phyloP scores from a whole-genome alignment of 2,329 filamentous ascomycete genomes.

The Cladosporium oxysporum region DNA sequence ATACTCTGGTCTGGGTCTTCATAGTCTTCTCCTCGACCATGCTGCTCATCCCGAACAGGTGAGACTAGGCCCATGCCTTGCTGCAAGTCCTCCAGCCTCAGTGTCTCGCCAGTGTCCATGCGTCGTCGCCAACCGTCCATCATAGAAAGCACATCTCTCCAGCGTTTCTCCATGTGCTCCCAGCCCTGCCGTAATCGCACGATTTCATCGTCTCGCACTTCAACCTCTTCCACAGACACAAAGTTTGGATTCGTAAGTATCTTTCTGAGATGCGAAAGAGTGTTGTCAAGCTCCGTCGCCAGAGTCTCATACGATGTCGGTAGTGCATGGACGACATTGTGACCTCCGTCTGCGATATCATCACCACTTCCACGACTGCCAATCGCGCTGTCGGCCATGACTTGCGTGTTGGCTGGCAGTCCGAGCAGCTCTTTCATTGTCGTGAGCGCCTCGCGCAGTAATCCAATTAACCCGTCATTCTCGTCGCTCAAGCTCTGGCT shows the following conservation, averaged over 20 bases:
- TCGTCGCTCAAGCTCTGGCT: conserved; percentile 85
- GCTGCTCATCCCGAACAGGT: conserved; percentile 33
- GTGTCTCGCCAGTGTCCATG: conserved; percentile 71
- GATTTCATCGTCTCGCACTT: conserved; percentile 90
- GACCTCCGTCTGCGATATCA: conserved; percentile 26
- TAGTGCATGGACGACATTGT: conserved; percentile 45
- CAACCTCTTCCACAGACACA: conserved; percentile 90
- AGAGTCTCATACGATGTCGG: conserved; percentile 69
- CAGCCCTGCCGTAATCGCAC: conserved; percentile 77
- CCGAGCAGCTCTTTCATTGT: conserved; percentile 68
- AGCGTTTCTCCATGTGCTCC: conserved; percentile 89
- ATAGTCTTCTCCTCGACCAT: not conserved
- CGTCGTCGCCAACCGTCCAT: conserved; percentile 90
- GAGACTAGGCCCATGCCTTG: conserved; percentile 60
- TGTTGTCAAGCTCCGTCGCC: conserved; percentile 69
- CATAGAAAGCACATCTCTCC: conserved; percentile 85
- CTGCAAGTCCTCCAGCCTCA: conserved; percentile 62
- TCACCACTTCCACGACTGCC: conserved; percentile 34
- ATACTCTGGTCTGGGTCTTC: conserved; percentile 30
- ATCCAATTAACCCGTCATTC: conserved; percentile 76
- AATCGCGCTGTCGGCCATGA: conserved; percentile 35
- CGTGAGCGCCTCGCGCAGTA: conserved; percentile 70
- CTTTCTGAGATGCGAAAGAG: conserved; percentile 77
- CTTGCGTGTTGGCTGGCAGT: conserved; percentile 42
- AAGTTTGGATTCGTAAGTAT: conserved; percentile 95